Conservation (phyloP, 371 early-diverging fungal species). For the Umbelopsis sp. region DNA sequence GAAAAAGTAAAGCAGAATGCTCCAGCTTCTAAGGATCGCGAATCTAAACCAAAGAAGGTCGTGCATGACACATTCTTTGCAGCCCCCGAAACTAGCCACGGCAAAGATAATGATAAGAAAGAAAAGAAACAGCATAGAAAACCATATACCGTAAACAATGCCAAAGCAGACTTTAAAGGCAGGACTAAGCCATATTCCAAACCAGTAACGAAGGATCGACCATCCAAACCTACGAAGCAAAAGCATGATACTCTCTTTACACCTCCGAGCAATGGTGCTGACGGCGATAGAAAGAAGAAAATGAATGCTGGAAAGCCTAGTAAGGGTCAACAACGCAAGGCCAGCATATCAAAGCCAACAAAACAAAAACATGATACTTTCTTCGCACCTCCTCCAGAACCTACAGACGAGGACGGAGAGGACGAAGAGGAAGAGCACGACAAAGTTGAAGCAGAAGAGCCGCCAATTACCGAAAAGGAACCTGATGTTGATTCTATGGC, state of each 20-base stretch:
- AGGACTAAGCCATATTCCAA: background rate
- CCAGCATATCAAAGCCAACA: background rate
- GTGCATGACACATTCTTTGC: background rate
- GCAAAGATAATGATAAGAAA: background rate
- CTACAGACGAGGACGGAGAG: background rate
- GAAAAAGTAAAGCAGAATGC: background rate
- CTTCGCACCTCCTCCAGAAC: constrained; percentile 8
- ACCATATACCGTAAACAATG: background rate
- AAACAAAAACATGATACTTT: background rate
- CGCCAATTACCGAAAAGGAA: constrained; percentile 19
- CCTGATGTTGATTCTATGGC: constrained; percentile 23
- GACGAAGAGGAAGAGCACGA: background rate
- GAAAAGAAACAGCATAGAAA: background rate
- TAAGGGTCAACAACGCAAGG: background rate
- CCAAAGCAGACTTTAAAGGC: background rate
- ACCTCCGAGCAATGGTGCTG: no score
- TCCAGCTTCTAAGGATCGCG: background rate
- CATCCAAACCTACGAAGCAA: background rate
- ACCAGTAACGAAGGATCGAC: background rate
- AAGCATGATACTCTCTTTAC: constrained; percentile 2
- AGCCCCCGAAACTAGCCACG: background rate
- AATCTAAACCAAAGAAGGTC: background rate
- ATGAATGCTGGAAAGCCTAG: no score
- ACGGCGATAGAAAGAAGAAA: no score
- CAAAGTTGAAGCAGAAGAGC: background rate